A percentile compares a stretch with the other conserved stretches of the same genome.
These are phyloP conservation scores for Aureoboletus auriporus DNA, from an alignment of 768 basidiomycete species.

Conservation along the genomic window DNA sequence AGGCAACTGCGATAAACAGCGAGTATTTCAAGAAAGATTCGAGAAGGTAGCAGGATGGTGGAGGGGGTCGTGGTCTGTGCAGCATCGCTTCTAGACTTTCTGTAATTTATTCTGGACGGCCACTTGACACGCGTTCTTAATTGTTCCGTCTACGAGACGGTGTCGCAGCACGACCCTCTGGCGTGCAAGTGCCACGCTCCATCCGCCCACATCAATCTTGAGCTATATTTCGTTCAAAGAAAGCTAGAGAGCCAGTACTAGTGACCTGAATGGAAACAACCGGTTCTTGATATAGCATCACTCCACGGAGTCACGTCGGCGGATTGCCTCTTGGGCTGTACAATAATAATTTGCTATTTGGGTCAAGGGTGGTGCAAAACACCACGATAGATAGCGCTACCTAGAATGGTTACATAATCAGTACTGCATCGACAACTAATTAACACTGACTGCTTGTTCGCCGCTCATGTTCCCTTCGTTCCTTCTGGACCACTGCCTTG, in stretches of 20 bases:
- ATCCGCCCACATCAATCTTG: background rate
- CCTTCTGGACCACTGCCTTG: constrained; percentile 21
- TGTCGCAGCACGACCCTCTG: constrained; percentile 8
- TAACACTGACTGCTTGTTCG: constrained; percentile 9
- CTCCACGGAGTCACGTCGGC: no score
- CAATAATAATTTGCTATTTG: background rate
- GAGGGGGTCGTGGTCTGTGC: constrained; percentile 6
- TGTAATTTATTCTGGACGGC: constrained; percentile 26
- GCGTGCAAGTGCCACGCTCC: constrained; percentile 6
- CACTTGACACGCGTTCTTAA: constrained; percentile 24
- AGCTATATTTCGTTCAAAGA: no score
- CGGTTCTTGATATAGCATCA: no score
- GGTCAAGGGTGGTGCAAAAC: constrained; percentile 31
- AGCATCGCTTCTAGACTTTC: constrained; percentile 18
- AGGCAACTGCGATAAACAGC: constrained; percentile 84
- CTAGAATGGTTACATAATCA: constrained; percentile 17
- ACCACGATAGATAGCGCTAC: constrained; percentile 22
- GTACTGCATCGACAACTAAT: constrained; percentile 23
- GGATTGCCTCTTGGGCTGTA: no score
- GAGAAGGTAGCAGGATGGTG: constrained; percentile 27
- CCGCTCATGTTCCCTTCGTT: constrained; percentile 21
- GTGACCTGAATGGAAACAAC: no score
- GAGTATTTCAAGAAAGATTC: constrained; percentile 67
- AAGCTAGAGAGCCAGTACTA: no score
- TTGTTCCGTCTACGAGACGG: constrained; percentile 6